phyloP scores from a whole-genome alignment of 1,139 yeast genomes.

The Komagataea norvegica region DNA sequence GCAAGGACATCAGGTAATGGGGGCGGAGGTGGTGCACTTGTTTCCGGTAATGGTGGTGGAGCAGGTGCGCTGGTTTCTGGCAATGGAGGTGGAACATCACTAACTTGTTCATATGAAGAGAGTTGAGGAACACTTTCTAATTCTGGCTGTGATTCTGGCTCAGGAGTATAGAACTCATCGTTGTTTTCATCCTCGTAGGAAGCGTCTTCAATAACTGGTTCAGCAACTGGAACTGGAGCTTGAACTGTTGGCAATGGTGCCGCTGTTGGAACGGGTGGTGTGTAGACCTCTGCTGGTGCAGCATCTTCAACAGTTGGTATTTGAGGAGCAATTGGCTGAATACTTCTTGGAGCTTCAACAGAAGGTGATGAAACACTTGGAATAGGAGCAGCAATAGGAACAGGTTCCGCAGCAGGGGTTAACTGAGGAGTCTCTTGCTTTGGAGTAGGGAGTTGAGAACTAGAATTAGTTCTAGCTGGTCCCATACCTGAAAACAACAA shows the following conservation, averaged over 20 bases:
- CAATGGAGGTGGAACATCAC: slow-evolving; percentile 1
- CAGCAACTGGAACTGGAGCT: slow-evolving; percentile 20
- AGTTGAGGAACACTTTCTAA: neutral
- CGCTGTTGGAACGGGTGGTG: slow-evolving; percentile 23
- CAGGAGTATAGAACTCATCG: slow-evolving; percentile 6
- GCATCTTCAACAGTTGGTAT: slow-evolving; percentile 5
- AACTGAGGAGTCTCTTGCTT: slow-evolving; percentile 14
- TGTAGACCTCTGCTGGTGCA: slow-evolving; percentile 5
- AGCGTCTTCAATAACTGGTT: slow-evolving; percentile 12
- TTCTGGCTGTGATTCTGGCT: slow-evolving; percentile 1
- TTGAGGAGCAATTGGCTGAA: slow-evolving; percentile 28
- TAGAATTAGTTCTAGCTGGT: slow-evolving; percentile 18
- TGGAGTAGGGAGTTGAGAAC: slow-evolving; percentile 15
- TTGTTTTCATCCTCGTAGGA: slow-evolving; percentile 4
- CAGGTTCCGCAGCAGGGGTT: slow-evolving; percentile 12
- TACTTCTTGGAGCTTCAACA: slow-evolving; percentile 2
- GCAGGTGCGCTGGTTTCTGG: slow-evolving; percentile 1
- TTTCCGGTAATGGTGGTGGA: slow-evolving; percentile 8
- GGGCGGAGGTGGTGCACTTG: slow-evolving; percentile 28
- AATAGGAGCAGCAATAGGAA: slow-evolving; percentile 25
- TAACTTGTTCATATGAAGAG: too few relatives aligned
- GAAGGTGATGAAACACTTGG: slow-evolving; percentile 14
- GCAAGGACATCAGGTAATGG: slow-evolving; percentile 35
- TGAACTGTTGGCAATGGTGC: slow-evolving; percentile 10
- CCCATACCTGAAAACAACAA: slow-evolving; percentile 28